Base-by-base conservation (phyloP, 192 early-diverging fungal species). In the Ramicandelaber brevisporus region DNA sequence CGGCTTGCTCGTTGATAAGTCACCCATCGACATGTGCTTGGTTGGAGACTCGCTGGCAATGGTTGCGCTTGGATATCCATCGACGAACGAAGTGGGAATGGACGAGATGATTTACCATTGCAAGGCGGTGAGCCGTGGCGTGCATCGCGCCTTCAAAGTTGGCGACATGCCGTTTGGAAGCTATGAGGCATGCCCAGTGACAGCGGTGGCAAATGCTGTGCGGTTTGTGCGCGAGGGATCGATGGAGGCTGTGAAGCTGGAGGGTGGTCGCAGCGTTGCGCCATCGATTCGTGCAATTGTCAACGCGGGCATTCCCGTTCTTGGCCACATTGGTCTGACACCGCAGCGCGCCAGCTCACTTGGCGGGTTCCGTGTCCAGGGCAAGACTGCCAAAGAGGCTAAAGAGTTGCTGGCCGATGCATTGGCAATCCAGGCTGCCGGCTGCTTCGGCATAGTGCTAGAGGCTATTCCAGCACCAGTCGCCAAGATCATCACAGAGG, bases 71-170 rank as follows among this genome's bases (percentile, higher is more conserved):
- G 92, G 92, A 4, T 70, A 79, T 44, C 63, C 77, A 11, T 68
- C 65, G 17, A 93, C 88, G 6, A 77, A 75, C 26, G 61, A 61
- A 27, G 57, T 89, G 18, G 89, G 88, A 1, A 56, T 93, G 26
- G 79, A 93, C 31, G 82, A 92, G 49, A 98, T 98, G 88, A 36
- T 95, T 15, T 86, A 95, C 49, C 93, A 98, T 34, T 79, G 67
- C 50, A 55, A 61, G 28, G 89, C 89, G 2, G 85, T 89, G 6
- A 58, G 80, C 3, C 63, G 84, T 9, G 89, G 89, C 9, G 50
- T 50, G 12, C 73, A 68, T 37, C 48, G 54, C 10, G 44, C 78
- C 5, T 93, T 95, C 42, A 31, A 86, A 3, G 57, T 99, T 5
- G 69, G 65, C 29, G 93, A 99, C 46, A 58, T 99, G 51, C 83